A percentile compares a stretch with the other conserved stretches of the same genome.
Conservation (phyloP, 441 rosid species). For the Rhodomyrtus psidioides region DNA sequence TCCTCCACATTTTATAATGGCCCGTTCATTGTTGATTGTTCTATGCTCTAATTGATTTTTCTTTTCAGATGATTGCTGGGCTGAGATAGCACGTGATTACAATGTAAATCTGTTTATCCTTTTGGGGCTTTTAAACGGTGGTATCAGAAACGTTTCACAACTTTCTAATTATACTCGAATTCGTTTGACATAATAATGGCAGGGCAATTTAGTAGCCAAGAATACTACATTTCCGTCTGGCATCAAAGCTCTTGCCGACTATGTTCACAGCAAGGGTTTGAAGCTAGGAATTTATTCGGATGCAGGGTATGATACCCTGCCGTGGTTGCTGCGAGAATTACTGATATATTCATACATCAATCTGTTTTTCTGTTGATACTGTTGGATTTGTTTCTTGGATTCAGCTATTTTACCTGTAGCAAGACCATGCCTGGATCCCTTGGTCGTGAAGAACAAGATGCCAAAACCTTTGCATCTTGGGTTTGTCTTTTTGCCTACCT, state of each 20-base stretch:
- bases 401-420: constrained; percentile 60
- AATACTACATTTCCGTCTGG: constrained; percentile 59
- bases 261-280: constrained; percentile 65
- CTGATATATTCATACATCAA: background rate
- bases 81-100: constrained; percentile 62
- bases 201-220: constrained; percentile 53
- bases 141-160: background rate
- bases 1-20: background rate
- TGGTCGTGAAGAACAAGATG: constrained; percentile 69
- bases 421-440: constrained; percentile 69
- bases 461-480: constrained; percentile 72
- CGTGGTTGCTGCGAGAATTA: background rate
- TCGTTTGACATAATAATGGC: constrained; percentile 2
- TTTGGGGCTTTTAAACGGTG: background rate
- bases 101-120: constrained; percentile 29
- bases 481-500: constrained; percentile 18
- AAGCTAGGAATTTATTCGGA: constrained; percentile 70
- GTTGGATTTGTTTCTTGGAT: background rate
- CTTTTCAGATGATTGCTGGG: constrained; percentile 94
- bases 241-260: constrained; percentile 57
- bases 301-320: constrained; percentile 37
- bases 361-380: background rate
- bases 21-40: background rate
- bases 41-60: background rate
- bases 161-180: background rate